Conservation (phyloP, 176 grass and related monocot genomes). For the Zoysia pacifica region DNA sequence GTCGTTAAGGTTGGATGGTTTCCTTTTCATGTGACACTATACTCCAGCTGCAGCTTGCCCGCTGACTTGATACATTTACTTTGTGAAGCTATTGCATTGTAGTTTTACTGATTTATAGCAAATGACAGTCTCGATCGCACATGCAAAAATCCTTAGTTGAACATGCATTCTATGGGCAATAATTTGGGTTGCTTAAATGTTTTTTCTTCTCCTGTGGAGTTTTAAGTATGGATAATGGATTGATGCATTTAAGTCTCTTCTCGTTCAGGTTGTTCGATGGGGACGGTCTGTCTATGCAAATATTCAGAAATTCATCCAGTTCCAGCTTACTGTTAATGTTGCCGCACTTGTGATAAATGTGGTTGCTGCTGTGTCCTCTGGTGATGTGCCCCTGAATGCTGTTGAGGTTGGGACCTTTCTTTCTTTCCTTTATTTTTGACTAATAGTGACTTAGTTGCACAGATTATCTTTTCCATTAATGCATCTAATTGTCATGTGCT, state of each 20-base stretch:
- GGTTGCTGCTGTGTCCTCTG: slow-evolving; percentile 87
- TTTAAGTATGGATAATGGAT: slow-evolving; percentile 9
- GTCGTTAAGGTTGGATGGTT: slow-evolving; percentile 78
- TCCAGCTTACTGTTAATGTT: slow-evolving; percentile 97
- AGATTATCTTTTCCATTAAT: slow-evolving; percentile 16
- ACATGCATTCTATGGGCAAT: slow-evolving; percentile 7
- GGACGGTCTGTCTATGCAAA: slow-evolving; percentile 96
- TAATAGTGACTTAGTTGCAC: background rate
- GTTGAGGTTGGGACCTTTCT: slow-evolving; percentile 64
- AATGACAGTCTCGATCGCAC: slow-evolving; percentile 19
- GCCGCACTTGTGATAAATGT: slow-evolving; percentile 97
- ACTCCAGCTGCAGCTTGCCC: slow-evolving; percentile 1
- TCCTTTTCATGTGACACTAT: slow-evolving; percentile 14
- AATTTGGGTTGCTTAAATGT: background rate
- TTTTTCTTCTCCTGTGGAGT: slow-evolving; percentile 17
- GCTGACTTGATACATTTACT: slow-evolving; percentile 13
- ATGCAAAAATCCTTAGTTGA: slow-evolving; percentile 23
- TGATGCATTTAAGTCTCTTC: slow-evolving; percentile 27
- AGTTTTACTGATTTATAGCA: slow-evolving; percentile 27
- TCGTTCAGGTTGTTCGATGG: slow-evolving; percentile 90
- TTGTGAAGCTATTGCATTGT: background rate
- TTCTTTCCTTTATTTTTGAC: slow-evolving; percentile 2
- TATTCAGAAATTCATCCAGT: slow-evolving; percentile 99
- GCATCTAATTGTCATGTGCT: background rate
- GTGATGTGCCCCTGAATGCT: slow-evolving; percentile 92